Base-by-base conservation (phyloP, 345 rosid species). In the Brassica juncea region DNA sequence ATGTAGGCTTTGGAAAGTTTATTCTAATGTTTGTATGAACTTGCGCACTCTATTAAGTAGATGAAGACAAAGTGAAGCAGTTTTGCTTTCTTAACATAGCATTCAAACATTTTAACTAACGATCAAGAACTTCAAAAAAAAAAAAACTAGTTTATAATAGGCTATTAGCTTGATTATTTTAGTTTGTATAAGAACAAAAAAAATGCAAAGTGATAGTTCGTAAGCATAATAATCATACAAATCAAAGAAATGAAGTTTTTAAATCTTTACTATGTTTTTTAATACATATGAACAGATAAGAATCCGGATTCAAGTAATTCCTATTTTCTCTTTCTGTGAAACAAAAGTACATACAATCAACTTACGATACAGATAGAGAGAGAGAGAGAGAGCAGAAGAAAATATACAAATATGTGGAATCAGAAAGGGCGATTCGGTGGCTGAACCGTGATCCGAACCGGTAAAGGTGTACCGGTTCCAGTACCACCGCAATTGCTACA, bases 401-500 rank as follows among this genome's bases (percentile, higher is more conserved):
- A 39, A 52, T 81, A 67, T 70, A 59, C 67, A 81, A 80, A 14
- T 64, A 28, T 35, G 5, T 47, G 14, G 64, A 25, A 39, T 84
- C 74, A 89, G 10, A 79, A 81, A 60, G 84, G 78, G 19, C 90
- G 85, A 66, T 82, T 85, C 34, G 90, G 87, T 35, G 82, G 85
- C 31, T 84, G 90, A 57, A 88, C 86, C 68, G 91, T 76, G 32
- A 94, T 55, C 73, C 89, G 95, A 83, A 89, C 89, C 30, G 98
- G 96, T 9, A 94, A 6, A 12, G 98, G 97, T 66, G 94, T 88
- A 10, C 99, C 99, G 0, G 94, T 89, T 37, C 99, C 98, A 0
- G 93, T 77, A 27, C 99, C 99, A 0, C 98, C 99, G 59, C 99
- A 94, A 81, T 90, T 94, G 78, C 74, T 86, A 70, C 99, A 92